Evolutionary conservation across 768 basidiomycete genomes (phyloP).

Genomic region (Tricholoma sp.): DNA sequence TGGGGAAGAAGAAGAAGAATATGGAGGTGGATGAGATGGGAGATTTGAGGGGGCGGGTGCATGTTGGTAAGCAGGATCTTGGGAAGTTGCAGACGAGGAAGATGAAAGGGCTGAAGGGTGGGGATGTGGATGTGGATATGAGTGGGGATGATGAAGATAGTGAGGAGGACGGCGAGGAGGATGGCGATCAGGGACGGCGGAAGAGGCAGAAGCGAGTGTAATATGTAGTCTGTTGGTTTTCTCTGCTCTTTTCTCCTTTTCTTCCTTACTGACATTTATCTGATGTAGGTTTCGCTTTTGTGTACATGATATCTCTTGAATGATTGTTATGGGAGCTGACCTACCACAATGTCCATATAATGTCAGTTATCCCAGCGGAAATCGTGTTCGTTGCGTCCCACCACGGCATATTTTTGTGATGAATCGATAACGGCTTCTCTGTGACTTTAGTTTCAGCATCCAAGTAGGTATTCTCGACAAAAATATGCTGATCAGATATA

Average conservation of each 20-base stretch:
- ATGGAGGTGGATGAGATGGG: constrained; percentile 98
- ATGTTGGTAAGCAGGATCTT: constrained; percentile 87
- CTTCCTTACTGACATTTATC: background rate
- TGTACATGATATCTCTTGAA: too few species aligned
- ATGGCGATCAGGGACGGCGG: constrained; percentile 4
- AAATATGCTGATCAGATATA: too few species aligned
- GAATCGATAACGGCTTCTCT: too few species aligned
- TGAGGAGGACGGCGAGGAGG: constrained; percentile 7
- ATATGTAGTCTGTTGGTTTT: background rate
- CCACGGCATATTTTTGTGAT: too few species aligned
- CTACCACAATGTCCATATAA: too few species aligned
- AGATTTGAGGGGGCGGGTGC: constrained; percentile 85
- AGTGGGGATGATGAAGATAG: constrained; percentile 15
- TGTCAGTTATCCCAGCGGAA: too few species aligned
- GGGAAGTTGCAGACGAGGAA: constrained; percentile 83
- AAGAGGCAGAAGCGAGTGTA: constrained; percentile 16
- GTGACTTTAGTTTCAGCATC: too few species aligned
- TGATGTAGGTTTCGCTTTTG: too few species aligned
- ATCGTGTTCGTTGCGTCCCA: too few species aligned
- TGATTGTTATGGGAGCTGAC: too few species aligned
- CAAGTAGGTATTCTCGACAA: too few species aligned
- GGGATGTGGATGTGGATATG: constrained; percentile 18
- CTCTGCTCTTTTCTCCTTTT: background rate
- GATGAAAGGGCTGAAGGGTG: constrained; percentile 86
- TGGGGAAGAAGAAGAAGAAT: constrained; percentile 94